Evolutionary conservation across 108 stramenopile genomes (phyloP), one percentile per base, ranked within the genome.

Genomic region (Nitzschia palea): DNA sequence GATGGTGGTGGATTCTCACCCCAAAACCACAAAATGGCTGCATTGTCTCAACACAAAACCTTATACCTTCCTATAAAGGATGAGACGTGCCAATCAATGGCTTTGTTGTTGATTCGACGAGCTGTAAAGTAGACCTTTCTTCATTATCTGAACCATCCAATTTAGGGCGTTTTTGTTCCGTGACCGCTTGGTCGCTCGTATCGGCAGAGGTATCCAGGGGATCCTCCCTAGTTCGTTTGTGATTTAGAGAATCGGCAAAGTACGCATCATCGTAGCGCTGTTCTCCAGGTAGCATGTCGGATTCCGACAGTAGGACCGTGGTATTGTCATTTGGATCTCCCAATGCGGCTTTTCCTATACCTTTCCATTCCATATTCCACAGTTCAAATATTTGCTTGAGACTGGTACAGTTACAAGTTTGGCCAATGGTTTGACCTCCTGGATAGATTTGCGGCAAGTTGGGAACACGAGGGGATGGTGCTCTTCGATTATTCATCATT

Each of bases 401-500:
- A 33, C 44, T 71, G 10, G 82, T 79, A 35, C 87, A 85, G 50
- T 74, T 76, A 67, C 90, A 93, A 1, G 86, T 79, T 30, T 67
- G 70, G 6, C 53, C 74, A 31, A 96, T 80, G 17, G 83, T 90
- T 70, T 86, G 86, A n/a, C 83, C 85, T 9, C 76, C 71, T 0
- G 68, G 65, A 73, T 56, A 88, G 4, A 44, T 30, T 67, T 86
- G 75, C 12, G 85, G 77, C 65, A 89, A 36, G 45, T 60, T 75
- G 2, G 77, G 80, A 3, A 78, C 80, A 8, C 84, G 67, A 27
- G 55, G 70, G 1, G 74, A 76, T 9, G 90, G 90, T 1, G 80
- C 65, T 22, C 98, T 78, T 44, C 96, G 82, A 70, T 78, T 77
- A 52, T 72, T 91, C 83, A 98, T 91, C 94, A 98, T 96, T 84